A percentile compares a stretch with the other conserved stretches of the same genome.
Conservation (phyloP, 2,329 filamentous ascomycete genomes). For the Fusarium buharicum region DNA sequence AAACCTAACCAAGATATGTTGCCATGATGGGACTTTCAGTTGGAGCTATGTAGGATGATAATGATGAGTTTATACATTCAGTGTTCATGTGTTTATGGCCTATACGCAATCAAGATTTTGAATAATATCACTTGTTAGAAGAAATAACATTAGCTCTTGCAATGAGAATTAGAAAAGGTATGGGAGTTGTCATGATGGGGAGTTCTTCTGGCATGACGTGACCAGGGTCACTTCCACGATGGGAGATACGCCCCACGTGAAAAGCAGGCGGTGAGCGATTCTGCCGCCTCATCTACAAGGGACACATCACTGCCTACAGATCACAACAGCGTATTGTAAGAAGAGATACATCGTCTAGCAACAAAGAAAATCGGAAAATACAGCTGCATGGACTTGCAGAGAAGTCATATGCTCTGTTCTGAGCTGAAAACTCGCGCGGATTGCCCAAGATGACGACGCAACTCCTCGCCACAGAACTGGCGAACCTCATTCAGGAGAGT, state of each 20-base stretch:
- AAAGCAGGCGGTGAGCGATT: slow-evolving; percentile 45
- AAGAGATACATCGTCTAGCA: slow-evolving; percentile 33
- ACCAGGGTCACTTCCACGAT: slow-evolving; percentile 6
- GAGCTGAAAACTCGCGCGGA: slow-evolving; percentile 38
- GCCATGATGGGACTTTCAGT: not conserved
- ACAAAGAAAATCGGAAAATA: slow-evolving; percentile 15
- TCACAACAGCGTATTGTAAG: slow-evolving; percentile 24
- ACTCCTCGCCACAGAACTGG: slow-evolving; percentile 86
- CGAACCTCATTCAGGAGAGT: slow-evolving; percentile 92
- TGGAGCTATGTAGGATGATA: not conserved
- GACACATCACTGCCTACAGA: slow-evolving; percentile 46
- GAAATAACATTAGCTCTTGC: not conserved
- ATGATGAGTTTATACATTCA: not conserved
- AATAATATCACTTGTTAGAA: not conserved
- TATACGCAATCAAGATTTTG: not conserved
- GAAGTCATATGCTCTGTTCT: slow-evolving; percentile 39
- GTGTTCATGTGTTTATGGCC: too few relatives aligned
- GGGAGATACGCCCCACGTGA: slow-evolving; percentile 37
- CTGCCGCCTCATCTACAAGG: slow-evolving; percentile 47
- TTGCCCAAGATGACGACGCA: slow-evolving; percentile 82
- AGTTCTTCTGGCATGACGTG: slow-evolving; percentile 6
- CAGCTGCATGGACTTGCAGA: slow-evolving; percentile 45
- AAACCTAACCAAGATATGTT: not conserved
- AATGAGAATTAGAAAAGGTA: not conserved
- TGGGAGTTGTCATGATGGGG: slow-evolving; percentile 14